Conservation (phyloP, 2,329 filamentous ascomycete species). For the Botrytis aclada region DNA sequence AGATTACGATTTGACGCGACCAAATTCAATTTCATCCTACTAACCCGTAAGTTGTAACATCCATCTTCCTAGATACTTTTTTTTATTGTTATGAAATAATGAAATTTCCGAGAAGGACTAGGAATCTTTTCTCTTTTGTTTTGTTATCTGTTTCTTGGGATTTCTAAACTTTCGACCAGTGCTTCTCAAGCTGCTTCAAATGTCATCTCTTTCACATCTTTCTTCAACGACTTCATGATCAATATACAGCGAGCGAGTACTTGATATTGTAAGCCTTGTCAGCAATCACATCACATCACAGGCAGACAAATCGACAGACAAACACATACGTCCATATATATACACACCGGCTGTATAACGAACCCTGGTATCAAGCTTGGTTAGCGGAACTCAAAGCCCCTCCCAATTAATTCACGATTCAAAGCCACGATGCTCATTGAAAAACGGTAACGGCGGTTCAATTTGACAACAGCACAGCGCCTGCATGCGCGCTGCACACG, state of each 20-base stretch:
- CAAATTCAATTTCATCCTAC: constrained; percentile 14
- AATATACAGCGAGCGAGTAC: not conserved
- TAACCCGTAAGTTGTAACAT: constrained; percentile 4
- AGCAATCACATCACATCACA: not conserved
- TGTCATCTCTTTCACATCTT: not conserved
- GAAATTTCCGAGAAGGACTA: constrained; percentile 1
- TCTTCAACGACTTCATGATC: constrained; percentile 5
- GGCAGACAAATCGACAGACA: not conserved
- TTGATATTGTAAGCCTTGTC: not conserved
- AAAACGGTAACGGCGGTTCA: constrained; percentile 6
- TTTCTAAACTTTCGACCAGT: not conserved
- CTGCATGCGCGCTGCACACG: constrained; percentile 11
- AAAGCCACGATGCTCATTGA: constrained; percentile 19
- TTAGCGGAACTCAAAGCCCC: constrained; percentile 5
- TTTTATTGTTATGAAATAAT: constrained; percentile 9
- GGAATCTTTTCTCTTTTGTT: constrained; percentile 2
- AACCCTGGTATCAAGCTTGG: not conserved
- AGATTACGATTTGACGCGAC: constrained; percentile 15
- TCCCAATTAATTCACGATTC: constrained; percentile 5
- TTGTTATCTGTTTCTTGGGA: not conserved
- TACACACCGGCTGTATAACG: not conserved
- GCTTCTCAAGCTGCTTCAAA: not conserved
- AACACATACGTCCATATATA: not conserved
- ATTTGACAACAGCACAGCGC: constrained; percentile 10
- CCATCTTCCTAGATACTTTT: constrained; percentile 10